These are phyloP conservation scores for Picea abies DNA, from an alignment of 83 land plant species.

Conservation along the genomic window DNA sequence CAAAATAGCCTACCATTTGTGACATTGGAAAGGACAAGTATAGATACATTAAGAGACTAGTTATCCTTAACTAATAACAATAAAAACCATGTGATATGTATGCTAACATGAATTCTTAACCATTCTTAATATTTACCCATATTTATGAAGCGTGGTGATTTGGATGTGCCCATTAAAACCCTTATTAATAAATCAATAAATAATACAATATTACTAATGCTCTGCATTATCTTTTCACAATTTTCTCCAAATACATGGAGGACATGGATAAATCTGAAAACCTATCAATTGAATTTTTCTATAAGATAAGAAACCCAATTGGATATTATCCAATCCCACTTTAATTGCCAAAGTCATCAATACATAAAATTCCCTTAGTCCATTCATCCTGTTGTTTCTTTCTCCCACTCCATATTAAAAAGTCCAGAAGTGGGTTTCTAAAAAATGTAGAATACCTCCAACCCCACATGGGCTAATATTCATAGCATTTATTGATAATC, in stretches of 20 bases:
- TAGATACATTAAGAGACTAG: neutral
- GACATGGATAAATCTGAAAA: neutral
- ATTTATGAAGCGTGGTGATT: neutral
- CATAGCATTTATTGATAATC: no score
- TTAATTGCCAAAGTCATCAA: no score
- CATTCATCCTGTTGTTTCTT: no score
- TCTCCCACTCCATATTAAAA: no score
- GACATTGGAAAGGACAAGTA: conserved; percentile 49
- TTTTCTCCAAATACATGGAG: neutral
- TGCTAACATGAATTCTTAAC: neutral
- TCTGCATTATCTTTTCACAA: neutral
- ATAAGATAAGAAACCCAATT: neutral
- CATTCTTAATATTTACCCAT: neutral
- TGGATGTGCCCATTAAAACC: neutral
- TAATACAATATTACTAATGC: neutral
- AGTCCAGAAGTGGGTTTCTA: no score
- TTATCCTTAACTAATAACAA: neutral
- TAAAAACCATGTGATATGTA: neutral
- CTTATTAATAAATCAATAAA: neutral
- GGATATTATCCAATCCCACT: no score
- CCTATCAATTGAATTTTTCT: neutral
- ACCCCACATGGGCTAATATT: no score
- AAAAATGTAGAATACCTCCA: no score
- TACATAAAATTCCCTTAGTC: no score
- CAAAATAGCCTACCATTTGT: conserved; percentile 70